Evolutionary conservation across 805 yeast species (phyloP).

Genomic region (Wickerhamia fluorescens): DNA sequence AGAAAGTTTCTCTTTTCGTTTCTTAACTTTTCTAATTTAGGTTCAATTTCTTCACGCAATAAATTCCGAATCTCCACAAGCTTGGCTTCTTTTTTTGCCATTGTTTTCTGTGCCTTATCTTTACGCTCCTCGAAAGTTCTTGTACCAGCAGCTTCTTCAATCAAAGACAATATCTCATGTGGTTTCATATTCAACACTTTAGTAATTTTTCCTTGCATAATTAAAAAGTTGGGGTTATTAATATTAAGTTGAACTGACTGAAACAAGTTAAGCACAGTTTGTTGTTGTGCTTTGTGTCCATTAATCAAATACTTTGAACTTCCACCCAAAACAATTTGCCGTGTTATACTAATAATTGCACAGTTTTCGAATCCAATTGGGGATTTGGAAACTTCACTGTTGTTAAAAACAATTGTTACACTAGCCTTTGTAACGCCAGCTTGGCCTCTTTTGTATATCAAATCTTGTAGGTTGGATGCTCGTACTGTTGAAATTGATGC

Average conservation of each 20-base stretch:
- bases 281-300: slow-evolving; percentile 95
- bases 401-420: slow-evolving; percentile 93
- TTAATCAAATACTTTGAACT: slow-evolving; percentile 87
- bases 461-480: slow-evolving; percentile 87
- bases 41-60: slow-evolving; percentile 83
- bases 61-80: slow-evolving; percentile 68
- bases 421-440: slow-evolving; percentile 97
- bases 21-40: slow-evolving; percentile 75
- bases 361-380: slow-evolving; percentile 85
- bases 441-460: slow-evolving; percentile 94
- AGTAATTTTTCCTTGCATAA: slow-evolving; percentile 98
- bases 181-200: slow-evolving; percentile 97
- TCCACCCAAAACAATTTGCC: slow-evolving; percentile 89
- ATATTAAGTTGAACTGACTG: slow-evolving; percentile 94
- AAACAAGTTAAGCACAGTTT: slow-evolving; percentile 79
- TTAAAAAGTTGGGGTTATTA: slow-evolving; percentile 92
- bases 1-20: slow-evolving; percentile 75
- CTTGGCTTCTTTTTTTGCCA: slow-evolving; percentile 85
- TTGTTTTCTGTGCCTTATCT: slow-evolving; percentile 84
- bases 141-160: slow-evolving; percentile 98
- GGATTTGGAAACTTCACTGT: slow-evolving; percentile 61
- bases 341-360: slow-evolving; percentile 77
- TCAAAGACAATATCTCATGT: slow-evolving; percentile 75
- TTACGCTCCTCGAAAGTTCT: slow-evolving; percentile 90
- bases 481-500: slow-evolving; percentile 92